Base-by-base conservation (phyloP, 768 basidiomycete species). In the Naematelia encephala region DNA sequence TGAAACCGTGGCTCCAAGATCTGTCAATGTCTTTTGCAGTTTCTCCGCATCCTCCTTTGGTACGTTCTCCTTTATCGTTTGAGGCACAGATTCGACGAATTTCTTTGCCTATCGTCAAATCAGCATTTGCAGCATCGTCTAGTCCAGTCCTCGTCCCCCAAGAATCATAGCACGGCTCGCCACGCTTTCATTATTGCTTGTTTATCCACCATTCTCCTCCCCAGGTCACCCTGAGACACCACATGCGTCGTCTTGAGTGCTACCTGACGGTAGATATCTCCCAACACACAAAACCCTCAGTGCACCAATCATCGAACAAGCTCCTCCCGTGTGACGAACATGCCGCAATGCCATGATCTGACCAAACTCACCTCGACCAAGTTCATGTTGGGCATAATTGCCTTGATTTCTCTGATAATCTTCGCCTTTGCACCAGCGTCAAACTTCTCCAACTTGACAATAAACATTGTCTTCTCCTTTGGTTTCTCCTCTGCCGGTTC, bases 31-130 rank as follows among this genome's bases (percentile, higher is more conserved):
- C 77, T 86, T 86, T 80, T 93, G 84, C 75, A 99, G 81, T 80
- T 97, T 97, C 78, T 98, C 96, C 1, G 94, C 93, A 39, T 99
- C 96, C 68, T 99, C 96, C 79, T 99, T 99, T 22, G 90, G 82
- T 59, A 96, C 73, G 77, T 90, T 90, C 80, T 98, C 96, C 80
- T 97, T 99, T 70, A 99, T 81, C 3, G 87, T 80, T 79, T 97
- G 87, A 22, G 96, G 96, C 66, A 90, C 78, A 16, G 90, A 91
- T 79, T 99, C 96, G 46, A 98, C 96, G 70, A 98, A 94, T 80
- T 96, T 99, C 84, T 99, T 99, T 23, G 96, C 96, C 96, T 99
- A 72, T 8, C 34, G 23, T 4, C 10, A n/a, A n/a, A 57, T 58
- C 53, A 59, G 57, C 47, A 3, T 34, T 16, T 8, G 34, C 34